Conservation (phyloP, 495 filamentous ascomycete species). For the Annulohypoxylon bovei region DNA sequence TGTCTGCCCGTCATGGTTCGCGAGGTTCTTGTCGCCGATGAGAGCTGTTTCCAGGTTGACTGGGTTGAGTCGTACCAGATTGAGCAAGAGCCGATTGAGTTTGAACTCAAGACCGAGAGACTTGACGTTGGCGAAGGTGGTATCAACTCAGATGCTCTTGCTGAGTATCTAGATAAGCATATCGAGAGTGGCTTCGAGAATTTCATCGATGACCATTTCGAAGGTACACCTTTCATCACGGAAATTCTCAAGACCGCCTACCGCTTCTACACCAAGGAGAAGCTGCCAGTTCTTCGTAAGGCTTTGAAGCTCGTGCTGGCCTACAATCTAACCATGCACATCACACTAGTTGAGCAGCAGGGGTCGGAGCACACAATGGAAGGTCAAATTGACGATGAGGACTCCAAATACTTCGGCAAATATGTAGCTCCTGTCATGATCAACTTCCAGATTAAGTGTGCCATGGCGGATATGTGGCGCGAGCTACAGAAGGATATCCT, state of each 20-base stretch:
- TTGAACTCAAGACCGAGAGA: slow-evolving; percentile 84
- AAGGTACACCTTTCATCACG: slow-evolving; percentile 90
- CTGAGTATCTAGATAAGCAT: slow-evolving; percentile 91
- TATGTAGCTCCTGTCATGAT: slow-evolving; percentile 94
- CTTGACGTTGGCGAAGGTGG: slow-evolving; percentile 87
- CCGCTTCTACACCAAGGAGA: slow-evolving; percentile 85
- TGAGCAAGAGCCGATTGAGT: slow-evolving; percentile 74
- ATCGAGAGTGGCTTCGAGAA: slow-evolving; percentile 88
- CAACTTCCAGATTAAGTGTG: slow-evolving; percentile 97
- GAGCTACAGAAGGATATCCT: slow-evolving; percentile 93
- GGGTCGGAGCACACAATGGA: slow-evolving; percentile 79
- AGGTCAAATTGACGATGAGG: slow-evolving; percentile 80
- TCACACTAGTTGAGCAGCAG: slow-evolving; percentile 89
- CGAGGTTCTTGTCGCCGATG: slow-evolving; percentile 89
- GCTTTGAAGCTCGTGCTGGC: slow-evolving; percentile 90
- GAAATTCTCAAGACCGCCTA: slow-evolving; percentile 94
- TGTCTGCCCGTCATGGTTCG: slow-evolving; percentile 87
- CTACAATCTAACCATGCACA: slow-evolving; percentile 90
- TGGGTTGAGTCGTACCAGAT: slow-evolving; percentile 82
- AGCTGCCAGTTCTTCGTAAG: slow-evolving; percentile 86
- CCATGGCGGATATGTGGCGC: slow-evolving; percentile 94
- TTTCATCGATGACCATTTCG: slow-evolving; percentile 93
- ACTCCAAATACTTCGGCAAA: slow-evolving; percentile 85
- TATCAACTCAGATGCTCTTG: slow-evolving; percentile 76
- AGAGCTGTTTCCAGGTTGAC: slow-evolving; percentile 89